Percentiles rank a stretch among this genome's conserved stretches.
These are phyloP conservation scores for Pezicula neosporulosa DNA, from an alignment of 2,329 filamentous ascomycete genomes.

Conservation along the genomic window DNA sequence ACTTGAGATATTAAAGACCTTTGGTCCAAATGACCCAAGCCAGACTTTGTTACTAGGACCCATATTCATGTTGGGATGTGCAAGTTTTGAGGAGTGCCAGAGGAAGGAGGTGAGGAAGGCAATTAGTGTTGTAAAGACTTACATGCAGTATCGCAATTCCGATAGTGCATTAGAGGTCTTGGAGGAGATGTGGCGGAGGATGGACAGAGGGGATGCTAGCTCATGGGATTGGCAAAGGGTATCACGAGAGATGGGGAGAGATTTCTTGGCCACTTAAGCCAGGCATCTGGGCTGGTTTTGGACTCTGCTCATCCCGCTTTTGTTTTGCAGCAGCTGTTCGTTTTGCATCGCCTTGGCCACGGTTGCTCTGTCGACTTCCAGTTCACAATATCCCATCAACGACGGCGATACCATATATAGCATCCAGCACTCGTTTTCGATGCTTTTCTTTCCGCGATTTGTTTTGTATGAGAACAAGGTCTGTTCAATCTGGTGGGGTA, in stretches of 20 bases:
- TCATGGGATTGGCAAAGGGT: constrained; percentile 63
- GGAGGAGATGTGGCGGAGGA: constrained; percentile 56
- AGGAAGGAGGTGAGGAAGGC: constrained; percentile 49
- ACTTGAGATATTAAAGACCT: constrained; percentile 49
- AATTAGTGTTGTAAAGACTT: constrained; percentile 48
- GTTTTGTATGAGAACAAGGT: too few relatives aligned
- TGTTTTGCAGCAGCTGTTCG: too few relatives aligned
- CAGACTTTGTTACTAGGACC: constrained; percentile 59
- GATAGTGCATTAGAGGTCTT: constrained; percentile 51
- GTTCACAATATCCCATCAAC: background rate
- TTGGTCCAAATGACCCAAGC: constrained; percentile 53
- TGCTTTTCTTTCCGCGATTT: too few relatives aligned
- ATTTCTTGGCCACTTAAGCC: constrained; percentile 43
- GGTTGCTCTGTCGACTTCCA: too few relatives aligned
- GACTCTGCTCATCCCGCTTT: too few relatives aligned
- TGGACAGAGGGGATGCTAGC: constrained; percentile 54
- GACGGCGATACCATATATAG: background rate
- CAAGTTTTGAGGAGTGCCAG: constrained; percentile 50
- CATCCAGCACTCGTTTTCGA: too few relatives aligned
- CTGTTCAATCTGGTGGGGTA: too few relatives aligned
- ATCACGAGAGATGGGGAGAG: constrained; percentile 47
- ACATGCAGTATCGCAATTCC: constrained; percentile 57
- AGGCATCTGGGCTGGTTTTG: too few relatives aligned
- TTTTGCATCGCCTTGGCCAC: too few relatives aligned
- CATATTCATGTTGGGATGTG: constrained; percentile 58